These are phyloP conservation scores for Vickermania spadyakhi DNA, from an alignment of 208 protist genomes.

Conservation along the genomic window DNA sequence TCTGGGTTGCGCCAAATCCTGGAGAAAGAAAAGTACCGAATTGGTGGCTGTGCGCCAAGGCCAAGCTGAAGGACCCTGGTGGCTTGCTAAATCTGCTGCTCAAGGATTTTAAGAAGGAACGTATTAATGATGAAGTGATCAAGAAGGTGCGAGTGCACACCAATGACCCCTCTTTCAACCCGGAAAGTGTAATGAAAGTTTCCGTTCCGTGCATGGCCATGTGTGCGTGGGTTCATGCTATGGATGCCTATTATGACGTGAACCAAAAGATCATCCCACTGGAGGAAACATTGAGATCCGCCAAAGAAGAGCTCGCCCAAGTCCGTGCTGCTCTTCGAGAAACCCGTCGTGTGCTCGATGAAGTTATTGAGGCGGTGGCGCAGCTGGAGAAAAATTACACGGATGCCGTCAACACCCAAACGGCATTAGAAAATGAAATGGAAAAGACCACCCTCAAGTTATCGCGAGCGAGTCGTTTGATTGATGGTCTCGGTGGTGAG, in stretches of 20 bases:
- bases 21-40: conserved; percentile 92
- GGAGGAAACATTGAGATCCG: conserved; percentile 66
- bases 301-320: conserved; percentile 86
- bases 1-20: conserved; percentile 87
- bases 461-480: conserved; percentile 92
- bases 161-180: conserved; percentile 83
- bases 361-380: conserved; percentile 90
- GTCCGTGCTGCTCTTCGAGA: conserved; percentile 86
- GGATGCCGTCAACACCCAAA: conserved; percentile 90
- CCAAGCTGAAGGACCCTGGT: conserved; percentile 90
- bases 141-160: conserved; percentile 93
- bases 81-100: conserved; percentile 89
- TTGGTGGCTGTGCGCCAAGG: conserved; percentile 93
- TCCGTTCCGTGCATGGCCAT: conserved; percentile 97
- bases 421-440: conserved; percentile 89
- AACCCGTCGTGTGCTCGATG: conserved; percentile 83
- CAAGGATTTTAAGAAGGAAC: conserved; percentile 89
- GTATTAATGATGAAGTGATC: conserved; percentile 92
- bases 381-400: conserved; percentile 91
- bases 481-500: conserved; percentile 96
- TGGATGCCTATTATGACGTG: conserved; percentile 97
- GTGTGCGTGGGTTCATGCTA: conserved; percentile 96
- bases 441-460: conserved; percentile 92
- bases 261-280: conserved; percentile 93
- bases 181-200: conserved; percentile 87